Base-by-base conservation (phyloP, 2,329 filamentous ascomycete genomes). In the Stemphylium vesicarium region DNA sequence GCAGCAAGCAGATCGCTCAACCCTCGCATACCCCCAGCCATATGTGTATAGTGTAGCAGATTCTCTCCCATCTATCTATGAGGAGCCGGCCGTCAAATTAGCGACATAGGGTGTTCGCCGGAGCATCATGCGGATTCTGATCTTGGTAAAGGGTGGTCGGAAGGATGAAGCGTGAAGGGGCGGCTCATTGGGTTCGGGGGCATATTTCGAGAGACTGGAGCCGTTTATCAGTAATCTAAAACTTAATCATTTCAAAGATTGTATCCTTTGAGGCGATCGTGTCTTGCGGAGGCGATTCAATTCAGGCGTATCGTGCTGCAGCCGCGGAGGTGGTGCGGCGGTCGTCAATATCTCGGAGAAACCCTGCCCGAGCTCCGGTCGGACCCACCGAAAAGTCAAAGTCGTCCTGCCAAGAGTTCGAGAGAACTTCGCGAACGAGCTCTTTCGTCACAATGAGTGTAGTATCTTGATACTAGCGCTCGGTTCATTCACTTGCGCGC, bases 341-440 rank as follows among this genome's bases (percentile, higher is more conserved):
- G 50, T 56, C 47, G 58, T 56, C 37, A 22, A 31, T 18, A 39
- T 44, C 44, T 52, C 57, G 53, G 49, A 46, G 42, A 56, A 56
- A 52, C 37, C 12, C 16, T 33, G 1, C 12, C 48, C 54, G 50
- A 33, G 37, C 42, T 43, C 54, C 56, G 57, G 38, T 4, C 26
- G 50, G 59, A 57, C 53, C 59, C 59, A 59, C 50, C 46, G 37
- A 61, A 61, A 63, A 62, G 51, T 54, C 51, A 48, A 62, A 57
- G 53, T 57, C 48, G 47, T 16, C 48, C 47, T 44, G 57, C 52
- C 53, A 58, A 62, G 57, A 62, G 56, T 62, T 65, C 59, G 45
- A 57, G 42, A 52, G 48, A 56, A 56, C 47, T 50, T 56, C 53
- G 41, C 35, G 42, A 56, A 35, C 38, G 26, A 52, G 48, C 48